These are phyloP conservation scores for Pleurotus tuber-regium DNA, from an alignment of 768 basidiomycete species.

Conservation along the genomic window DNA sequence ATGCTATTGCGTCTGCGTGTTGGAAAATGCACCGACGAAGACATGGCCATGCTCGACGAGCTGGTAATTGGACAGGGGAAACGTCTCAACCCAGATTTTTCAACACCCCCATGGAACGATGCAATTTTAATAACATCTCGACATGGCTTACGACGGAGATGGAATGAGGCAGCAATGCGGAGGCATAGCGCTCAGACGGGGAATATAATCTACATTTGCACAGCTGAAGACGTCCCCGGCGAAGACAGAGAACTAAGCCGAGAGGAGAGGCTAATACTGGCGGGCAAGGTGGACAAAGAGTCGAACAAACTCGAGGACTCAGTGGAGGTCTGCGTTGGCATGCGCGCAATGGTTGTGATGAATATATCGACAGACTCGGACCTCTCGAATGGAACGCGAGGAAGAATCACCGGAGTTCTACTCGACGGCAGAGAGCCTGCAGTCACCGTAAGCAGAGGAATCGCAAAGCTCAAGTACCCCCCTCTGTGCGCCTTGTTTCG, in stretches of 20 bases:
- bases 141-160: slow-evolving; percentile 24
- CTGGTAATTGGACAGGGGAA: slow-evolving; percentile 18
- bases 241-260: slow-evolving; percentile 5
- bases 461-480: slow-evolving; percentile 24
- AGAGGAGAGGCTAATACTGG: slow-evolving; percentile 9
- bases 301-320: neutral
- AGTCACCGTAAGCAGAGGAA: slow-evolving; percentile 3
- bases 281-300: slow-evolving; percentile 9
- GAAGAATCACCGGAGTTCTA: slow-evolving; percentile 28
- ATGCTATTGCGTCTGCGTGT: slow-evolving; percentile 24
- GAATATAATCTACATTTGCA: slow-evolving; percentile 19
- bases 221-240: slow-evolving; percentile 24
- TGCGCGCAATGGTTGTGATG: slow-evolving; percentile 1
- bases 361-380: slow-evolving; percentile 32
- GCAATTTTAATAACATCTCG: slow-evolving; percentile 26
- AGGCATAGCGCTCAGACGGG: slow-evolving; percentile 17
- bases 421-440: slow-evolving; percentile 27
- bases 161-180: slow-evolving; percentile 23
- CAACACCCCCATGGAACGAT: slow-evolving; percentile 18
- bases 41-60: slow-evolving; percentile 23
- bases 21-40: slow-evolving; percentile 20
- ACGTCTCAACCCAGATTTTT: slow-evolving; percentile 16
- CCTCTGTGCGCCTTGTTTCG: slow-evolving; percentile 16
- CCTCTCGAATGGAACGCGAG: slow-evolving; percentile 38
- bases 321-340: neutral